Evolutionary conservation across 1,284 basidiomycete genomes (phyloP), one percentile per base, ranked within the genome.

Genomic region (Cystobasidium slooffiae): DNA sequence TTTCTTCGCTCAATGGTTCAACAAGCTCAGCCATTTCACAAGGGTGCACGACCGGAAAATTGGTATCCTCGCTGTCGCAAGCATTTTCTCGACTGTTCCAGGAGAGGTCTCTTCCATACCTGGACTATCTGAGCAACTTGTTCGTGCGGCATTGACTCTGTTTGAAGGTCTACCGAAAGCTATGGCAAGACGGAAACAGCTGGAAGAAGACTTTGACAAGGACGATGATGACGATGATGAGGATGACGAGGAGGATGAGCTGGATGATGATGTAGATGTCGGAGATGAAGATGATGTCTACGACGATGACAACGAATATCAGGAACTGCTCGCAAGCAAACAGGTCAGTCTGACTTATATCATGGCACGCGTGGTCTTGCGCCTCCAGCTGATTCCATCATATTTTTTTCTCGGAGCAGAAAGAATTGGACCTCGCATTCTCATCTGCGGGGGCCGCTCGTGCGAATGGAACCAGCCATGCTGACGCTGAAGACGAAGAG

Each of bases 11-110:
- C 85, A 85, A 76, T 93, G 92, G 90, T 90, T 93, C 81, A 88
- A 87, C 72, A 83, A 84, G 62, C 85, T 88, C 24, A 84, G 85
- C 41, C 86, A 86, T 63, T 85, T 94, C 56, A 91, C 90, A 3
- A 87, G 92, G n/a, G 92, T 95, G 49, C 92, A 96, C 81, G 93
- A 95, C 82, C 93, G 93, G 86, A 94, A 92, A 82, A 85, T 96
- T 72, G 88, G 88, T 76, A 87, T 94, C 65, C 82, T 91, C 74
- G 88, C 92, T 9, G 83, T 95, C 75, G 91, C 88, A 77, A 87
- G 88, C 51, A 81, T 93, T 73, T 84, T 94, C 80, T 90, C 91
- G 81, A 83, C 92, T 81, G 85, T 88, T 20, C 85, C 87, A 1
- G 81, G 82, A 16, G 80, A 81, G 41, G 85, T 92, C 41, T 90